Conservation (phyloP, 352 stramenopile species). For the Globisporangium alternatum region DNA sequence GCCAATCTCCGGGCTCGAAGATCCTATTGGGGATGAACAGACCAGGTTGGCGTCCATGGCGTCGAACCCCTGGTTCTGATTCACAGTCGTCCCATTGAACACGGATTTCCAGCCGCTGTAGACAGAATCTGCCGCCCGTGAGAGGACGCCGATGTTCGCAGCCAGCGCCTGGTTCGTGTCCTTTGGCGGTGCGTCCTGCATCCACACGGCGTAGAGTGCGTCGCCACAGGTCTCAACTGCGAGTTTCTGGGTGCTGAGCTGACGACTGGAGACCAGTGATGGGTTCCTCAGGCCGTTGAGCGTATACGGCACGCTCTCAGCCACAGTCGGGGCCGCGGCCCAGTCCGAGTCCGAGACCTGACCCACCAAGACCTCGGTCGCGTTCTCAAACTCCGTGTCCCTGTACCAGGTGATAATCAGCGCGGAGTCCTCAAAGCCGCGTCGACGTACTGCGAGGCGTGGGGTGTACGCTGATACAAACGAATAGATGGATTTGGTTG, state of each 20-base stretch:
- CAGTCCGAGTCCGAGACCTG: constrained; percentile 40
- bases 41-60: constrained; percentile 32
- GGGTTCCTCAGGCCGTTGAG: constrained; percentile 1
- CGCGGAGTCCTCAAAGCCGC: constrained; percentile 47
- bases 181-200: neutral
- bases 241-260: constrained; percentile 5
- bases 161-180: neutral
- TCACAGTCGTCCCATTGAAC: constrained; percentile 21
- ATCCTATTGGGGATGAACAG: constrained; percentile 27
- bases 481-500: constrained; percentile 20
- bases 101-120: constrained; percentile 29
- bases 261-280: neutral
- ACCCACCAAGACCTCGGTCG: constrained; percentile 43
- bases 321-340: constrained; percentile 25
- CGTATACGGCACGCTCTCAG: constrained; percentile 24
- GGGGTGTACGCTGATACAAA: constrained; percentile 49
- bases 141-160: constrained; percentile 20
- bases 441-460: constrained; percentile 38
- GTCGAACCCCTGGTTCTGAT: constrained; percentile 58
- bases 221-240: constrained; percentile 16
- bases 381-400: constrained; percentile 34
- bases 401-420: constrained; percentile 57
- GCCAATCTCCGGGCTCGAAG: constrained; percentile 20
- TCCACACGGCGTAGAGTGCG: constrained; percentile 20
- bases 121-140: constrained; percentile 9